A percentile compares a stretch with the other conserved stretches of the same genome.
phyloP scores from a whole-genome alignment of 2,329 filamentous ascomycete genomes.

The Dothistroma pini region DNA sequence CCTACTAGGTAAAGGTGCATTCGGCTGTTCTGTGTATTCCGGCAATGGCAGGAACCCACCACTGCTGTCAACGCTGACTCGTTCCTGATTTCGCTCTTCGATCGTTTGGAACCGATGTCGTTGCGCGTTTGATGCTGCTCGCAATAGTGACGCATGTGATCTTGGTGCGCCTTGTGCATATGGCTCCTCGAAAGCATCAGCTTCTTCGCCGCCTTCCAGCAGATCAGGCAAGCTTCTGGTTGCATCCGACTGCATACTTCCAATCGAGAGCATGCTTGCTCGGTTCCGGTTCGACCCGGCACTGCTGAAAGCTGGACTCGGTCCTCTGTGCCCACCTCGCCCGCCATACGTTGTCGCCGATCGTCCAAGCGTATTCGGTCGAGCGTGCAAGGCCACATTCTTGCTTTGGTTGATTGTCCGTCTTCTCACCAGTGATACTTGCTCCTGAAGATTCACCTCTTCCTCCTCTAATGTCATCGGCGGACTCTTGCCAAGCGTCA shows the following conservation, averaged over 20 bases:
- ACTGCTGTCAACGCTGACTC: constrained; percentile 57
- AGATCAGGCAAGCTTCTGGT: constrained; percentile 31
- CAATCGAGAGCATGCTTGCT: constrained; percentile 26
- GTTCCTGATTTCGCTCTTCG: constrained; percentile 49
- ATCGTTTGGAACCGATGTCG: constrained; percentile 63
- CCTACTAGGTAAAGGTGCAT: constrained; percentile 37
- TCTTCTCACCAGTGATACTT: constrained; percentile 35
- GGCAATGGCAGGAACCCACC: constrained; percentile 81
- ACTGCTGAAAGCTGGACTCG: constrained; percentile 18
- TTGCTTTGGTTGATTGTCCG: constrained; percentile 37
- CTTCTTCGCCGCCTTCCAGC: constrained; percentile 29
- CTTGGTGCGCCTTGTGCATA: constrained; percentile 35
- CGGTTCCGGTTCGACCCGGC: constrained; percentile 13
- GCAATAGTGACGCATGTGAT: constrained; percentile 32
- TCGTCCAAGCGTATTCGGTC: constrained; percentile 33
- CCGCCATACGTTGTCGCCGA: constrained; percentile 33
- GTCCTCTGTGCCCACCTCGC: constrained; percentile 11
- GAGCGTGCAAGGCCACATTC: constrained; percentile 30
- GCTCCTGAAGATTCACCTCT: constrained; percentile 33
- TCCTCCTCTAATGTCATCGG: constrained; percentile 35
- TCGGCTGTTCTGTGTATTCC: constrained; percentile 64
- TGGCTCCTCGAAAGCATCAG: constrained; percentile 33
- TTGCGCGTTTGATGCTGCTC: constrained; percentile 61
- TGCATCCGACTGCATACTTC: constrained; percentile 29
- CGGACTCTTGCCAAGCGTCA: constrained; percentile 35